phyloP scores from a whole-genome alignment of 1,284 basidiomycete genomes.

The Trametes pubescens region DNA sequence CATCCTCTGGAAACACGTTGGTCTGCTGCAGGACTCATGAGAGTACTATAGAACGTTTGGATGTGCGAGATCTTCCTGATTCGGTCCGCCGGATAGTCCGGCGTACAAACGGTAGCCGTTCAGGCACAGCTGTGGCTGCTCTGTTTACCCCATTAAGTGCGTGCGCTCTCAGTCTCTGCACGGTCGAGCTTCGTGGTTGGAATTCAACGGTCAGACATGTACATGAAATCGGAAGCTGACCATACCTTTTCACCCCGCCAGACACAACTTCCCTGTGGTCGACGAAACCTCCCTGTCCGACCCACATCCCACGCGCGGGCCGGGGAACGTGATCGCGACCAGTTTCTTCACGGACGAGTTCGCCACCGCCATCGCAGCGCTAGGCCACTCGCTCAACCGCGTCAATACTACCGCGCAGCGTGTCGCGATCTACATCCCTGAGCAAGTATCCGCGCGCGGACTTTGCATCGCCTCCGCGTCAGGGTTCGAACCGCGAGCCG shows the following conservation, averaged over 20 bases:
- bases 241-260: not conserved
- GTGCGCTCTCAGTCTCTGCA: too few relatives aligned
- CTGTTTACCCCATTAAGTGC: too few relatives aligned
- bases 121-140: too few relatives aligned
- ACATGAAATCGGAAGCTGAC: not conserved
- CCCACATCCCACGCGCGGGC: conserved; percentile 12
- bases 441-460: conserved; percentile 47
- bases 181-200: too few relatives aligned
- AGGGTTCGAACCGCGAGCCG: conserved; percentile 50
- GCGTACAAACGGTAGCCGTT: too few relatives aligned
- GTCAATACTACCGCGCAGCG: conserved; percentile 46
- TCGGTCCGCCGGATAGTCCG: too few relatives aligned
- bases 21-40: too few relatives aligned
- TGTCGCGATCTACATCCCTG: conserved; percentile 50
- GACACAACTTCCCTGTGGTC: conserved; percentile 27
- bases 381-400: conserved; percentile 50
- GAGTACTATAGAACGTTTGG: not conserved
- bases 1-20: not conserved
- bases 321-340: conserved; percentile 49
- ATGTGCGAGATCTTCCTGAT: not conserved
- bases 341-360: conserved; percentile 54
- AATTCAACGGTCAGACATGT: too few relatives aligned
- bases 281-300: conserved; percentile 12
- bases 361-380: conserved; percentile 50
- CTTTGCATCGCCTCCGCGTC: conserved; percentile 50